Conservation (phyloP, 139 green algal species). For the Chlamydomonas sp. region DNA sequence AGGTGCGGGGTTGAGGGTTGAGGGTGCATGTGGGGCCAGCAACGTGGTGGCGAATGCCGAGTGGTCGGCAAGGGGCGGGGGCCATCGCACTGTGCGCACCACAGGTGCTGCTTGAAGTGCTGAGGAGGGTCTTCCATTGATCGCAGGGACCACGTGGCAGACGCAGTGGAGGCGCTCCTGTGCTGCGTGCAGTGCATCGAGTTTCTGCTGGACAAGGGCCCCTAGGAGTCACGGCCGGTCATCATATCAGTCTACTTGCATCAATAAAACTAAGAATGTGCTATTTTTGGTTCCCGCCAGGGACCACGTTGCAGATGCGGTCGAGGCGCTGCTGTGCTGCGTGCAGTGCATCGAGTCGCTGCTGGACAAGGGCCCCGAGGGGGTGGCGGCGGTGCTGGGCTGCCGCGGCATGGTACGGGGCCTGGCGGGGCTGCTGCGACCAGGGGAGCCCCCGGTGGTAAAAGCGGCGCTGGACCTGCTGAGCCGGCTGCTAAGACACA, state of each 20-base stretch:
- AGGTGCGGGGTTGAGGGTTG: too few relatives aligned
- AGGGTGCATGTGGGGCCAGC: not conserved
- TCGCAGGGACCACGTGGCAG: constrained; percentile 3
- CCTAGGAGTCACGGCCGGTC: not conserved
- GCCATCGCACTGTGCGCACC: not conserved
- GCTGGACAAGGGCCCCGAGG: constrained; percentile 11
- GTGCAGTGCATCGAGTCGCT: constrained; percentile 37
- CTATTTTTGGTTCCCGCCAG: not conserved
- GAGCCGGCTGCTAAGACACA: constrained; percentile 3
- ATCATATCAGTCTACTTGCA: too few relatives aligned
- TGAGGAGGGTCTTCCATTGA: too few relatives aligned
- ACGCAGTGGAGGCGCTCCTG: constrained; percentile 35
- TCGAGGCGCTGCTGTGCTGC: constrained; percentile 20
- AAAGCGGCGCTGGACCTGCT: constrained; percentile 17
- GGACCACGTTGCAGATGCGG: constrained; percentile 16
- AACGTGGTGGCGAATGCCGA: not conserved
- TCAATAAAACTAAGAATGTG: not conserved
- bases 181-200: constrained; percentile 22
- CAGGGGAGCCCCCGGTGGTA: not conserved
- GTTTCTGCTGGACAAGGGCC: constrained; percentile 15
- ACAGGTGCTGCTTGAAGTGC: not conserved
- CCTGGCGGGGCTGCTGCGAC: constrained; percentile 8
- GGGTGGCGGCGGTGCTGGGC: constrained; percentile 15
- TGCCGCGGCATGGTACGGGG: not conserved
- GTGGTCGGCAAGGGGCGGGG: not conserved